These are phyloP conservation scores for Pythium rishiriense DNA, from an alignment of 352 stramenopile species.

Conservation along the genomic window DNA sequence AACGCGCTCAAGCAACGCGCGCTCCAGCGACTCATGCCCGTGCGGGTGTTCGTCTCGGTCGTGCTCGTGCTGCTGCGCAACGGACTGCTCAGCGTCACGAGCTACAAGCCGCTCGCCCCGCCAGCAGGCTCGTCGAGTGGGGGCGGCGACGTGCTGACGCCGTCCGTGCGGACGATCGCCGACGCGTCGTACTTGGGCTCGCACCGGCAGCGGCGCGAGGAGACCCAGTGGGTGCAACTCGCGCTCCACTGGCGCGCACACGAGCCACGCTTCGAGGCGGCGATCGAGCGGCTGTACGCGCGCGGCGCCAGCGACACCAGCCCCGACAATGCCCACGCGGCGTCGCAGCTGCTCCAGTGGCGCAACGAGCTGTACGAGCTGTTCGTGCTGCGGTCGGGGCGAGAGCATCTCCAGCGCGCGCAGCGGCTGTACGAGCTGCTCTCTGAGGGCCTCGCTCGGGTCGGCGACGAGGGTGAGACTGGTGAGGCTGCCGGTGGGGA, in stretches of 20 bases:
- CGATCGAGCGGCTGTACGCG: conserved; percentile 50
- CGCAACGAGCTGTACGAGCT: conserved; percentile 59
- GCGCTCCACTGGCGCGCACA: conserved; percentile 52
- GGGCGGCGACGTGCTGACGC: not conserved
- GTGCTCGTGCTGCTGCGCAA: conserved; percentile 64
- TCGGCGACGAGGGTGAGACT: not conserved
- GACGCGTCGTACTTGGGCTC: conserved; percentile 6
- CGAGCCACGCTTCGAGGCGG: conserved; percentile 50
- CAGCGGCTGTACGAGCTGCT: conserved; percentile 19
- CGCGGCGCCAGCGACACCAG: not conserved
- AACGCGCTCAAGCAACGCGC: conserved; percentile 63
- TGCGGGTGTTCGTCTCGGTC: conserved; percentile 64
- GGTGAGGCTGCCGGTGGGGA: not conserved
- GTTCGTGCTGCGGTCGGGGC: conserved; percentile 35
- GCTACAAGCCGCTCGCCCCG: conserved; percentile 42
- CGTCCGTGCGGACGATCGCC: not conserved
- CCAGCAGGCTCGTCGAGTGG: not conserved
- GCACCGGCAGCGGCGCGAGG: conserved; percentile 37
- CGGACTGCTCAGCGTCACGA: conserved; percentile 55
- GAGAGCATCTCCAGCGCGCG: conserved; percentile 35
- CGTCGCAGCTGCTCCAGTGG: conserved; percentile 44
- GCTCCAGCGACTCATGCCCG: conserved; percentile 51
- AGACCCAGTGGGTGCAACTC: conserved; percentile 53
- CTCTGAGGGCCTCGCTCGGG: not conserved
- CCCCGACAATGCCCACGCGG: conserved; percentile 1